Conservation (phyloP, 1,284 basidiomycete genomes). For the Anthracocystis panici-leucophaei region DNA sequence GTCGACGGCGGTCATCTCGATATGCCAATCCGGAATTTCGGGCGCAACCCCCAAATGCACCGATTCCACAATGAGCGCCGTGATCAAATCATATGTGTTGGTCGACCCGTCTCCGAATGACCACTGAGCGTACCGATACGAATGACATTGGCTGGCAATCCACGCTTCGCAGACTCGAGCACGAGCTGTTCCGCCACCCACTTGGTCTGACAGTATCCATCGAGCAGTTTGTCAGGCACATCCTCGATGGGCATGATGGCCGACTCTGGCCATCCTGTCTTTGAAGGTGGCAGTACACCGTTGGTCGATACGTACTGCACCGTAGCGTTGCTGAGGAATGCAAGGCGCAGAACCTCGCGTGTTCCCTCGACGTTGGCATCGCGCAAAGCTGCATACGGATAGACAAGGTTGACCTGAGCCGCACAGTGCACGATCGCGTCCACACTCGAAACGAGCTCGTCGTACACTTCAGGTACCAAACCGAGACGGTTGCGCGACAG, state of each 20-base stretch:
- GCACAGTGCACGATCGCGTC: constrained; percentile 68
- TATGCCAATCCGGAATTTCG: constrained; percentile 60
- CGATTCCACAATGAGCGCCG: constrained; percentile 67
- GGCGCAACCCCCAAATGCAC: constrained; percentile 65
- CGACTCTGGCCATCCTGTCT: constrained; percentile 63
- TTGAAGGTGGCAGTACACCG: constrained; percentile 66
- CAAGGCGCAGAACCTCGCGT: constrained; percentile 69
- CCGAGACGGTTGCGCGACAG: constrained; percentile 63
- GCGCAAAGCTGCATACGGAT: constrained; percentile 69
- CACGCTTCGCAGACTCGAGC: constrained; percentile 61
- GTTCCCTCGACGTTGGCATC: constrained; percentile 69
- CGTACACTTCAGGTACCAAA: constrained; percentile 56
- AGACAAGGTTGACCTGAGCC: constrained; percentile 69
- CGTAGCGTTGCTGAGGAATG: constrained; percentile 66
- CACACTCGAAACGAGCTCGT: constrained; percentile 57
- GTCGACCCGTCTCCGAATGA: constrained; percentile 65
- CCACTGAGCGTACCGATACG: constrained; percentile 69
- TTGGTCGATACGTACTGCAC: constrained; percentile 70
- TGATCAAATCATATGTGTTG: constrained; percentile 68
- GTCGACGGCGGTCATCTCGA: constrained; percentile 69
- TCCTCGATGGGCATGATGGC: constrained; percentile 61
- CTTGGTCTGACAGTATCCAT: constrained; percentile 70
- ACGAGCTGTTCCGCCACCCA: constrained; percentile 70
- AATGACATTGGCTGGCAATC: constrained; percentile 66
- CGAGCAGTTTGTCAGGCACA: constrained; percentile 65